Evolutionary conservation across 192 early-diverging fungal species (phyloP).

Genomic region (Mortierella alpina): DNA sequence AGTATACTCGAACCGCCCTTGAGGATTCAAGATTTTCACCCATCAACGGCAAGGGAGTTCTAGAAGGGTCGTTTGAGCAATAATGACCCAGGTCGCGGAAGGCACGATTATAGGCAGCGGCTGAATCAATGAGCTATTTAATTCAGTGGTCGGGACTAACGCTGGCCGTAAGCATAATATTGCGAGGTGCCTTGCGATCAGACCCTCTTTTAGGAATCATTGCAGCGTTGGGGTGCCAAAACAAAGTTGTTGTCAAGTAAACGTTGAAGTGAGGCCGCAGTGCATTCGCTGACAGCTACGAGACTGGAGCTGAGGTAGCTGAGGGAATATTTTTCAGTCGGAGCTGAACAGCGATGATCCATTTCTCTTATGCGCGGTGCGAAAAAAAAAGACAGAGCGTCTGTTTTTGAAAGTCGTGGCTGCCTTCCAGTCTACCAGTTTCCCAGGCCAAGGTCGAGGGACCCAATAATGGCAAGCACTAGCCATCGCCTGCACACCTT

Average conservation of each 20-base stretch:
- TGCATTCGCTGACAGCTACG: neutral
- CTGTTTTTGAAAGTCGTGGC: too few relatives aligned
- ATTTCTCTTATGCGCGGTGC: too few relatives aligned
- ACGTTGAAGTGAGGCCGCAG: neutral
- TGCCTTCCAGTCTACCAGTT: too few relatives aligned
- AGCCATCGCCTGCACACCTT: too few relatives aligned
- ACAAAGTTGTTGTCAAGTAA: neutral
- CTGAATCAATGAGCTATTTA: neutral
- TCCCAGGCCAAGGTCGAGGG: too few relatives aligned
- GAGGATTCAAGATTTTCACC: neutral
- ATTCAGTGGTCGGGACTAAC: neutral
- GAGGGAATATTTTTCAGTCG: too few relatives aligned
- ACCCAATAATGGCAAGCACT: too few relatives aligned
- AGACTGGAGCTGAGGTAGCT: too few relatives aligned
- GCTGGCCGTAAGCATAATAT: neutral
- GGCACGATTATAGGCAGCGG: neutral
- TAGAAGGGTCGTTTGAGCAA: neutral
- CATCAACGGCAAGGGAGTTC: neutral
- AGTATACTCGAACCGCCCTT: too few relatives aligned
- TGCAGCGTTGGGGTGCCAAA: too few relatives aligned
- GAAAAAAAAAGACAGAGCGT: too few relatives aligned
- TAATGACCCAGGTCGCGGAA: neutral
- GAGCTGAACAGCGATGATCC: too few relatives aligned
- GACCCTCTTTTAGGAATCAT: slow-evolving; percentile 44
- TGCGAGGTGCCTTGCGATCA: slow-evolving; percentile 4